These are phyloP conservation scores for Trichophyton schoenleinii DNA, from an alignment of 2,329 filamentous ascomycete species.

Conservation along the genomic window DNA sequence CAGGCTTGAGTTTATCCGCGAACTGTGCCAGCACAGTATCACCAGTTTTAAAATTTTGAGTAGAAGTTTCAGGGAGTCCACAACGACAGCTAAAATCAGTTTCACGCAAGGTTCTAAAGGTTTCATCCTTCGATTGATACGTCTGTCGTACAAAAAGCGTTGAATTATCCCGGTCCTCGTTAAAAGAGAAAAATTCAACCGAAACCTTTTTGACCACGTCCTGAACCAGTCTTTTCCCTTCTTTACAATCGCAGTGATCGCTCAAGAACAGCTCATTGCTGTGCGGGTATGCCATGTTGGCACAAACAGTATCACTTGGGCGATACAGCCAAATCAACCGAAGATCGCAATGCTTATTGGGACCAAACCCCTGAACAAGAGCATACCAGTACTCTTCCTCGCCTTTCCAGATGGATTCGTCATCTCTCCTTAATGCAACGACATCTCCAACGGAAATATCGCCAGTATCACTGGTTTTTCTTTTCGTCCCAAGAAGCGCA, in stretches of 20 bases:
- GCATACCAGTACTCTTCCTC: constrained; percentile 52
- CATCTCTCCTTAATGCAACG: constrained; percentile 35
- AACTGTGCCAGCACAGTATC: constrained; percentile 47
- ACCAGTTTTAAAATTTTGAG: constrained; percentile 35
- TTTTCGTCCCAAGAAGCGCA: constrained; percentile 3
- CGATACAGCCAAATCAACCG: constrained; percentile 64
- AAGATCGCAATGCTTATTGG: constrained; percentile 29
- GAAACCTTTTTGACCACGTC: constrained; percentile 47
- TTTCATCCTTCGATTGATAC: constrained; percentile 47
- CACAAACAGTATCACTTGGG: constrained; percentile 58
- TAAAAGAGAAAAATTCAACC: constrained; percentile 46
- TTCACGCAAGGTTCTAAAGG: constrained; percentile 48
- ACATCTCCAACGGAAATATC: constrained; percentile 37
- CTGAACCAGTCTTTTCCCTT: constrained; percentile 39
- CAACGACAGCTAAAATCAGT: constrained; percentile 45
- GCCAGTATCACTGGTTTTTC: not conserved
- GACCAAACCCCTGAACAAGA: constrained; percentile 40
- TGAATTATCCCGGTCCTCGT: constrained; percentile 27
- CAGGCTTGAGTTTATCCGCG: constrained; percentile 43
- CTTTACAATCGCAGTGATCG: constrained; percentile 59
- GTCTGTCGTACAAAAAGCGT: constrained; percentile 60
- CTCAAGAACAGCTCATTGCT: constrained; percentile 64
- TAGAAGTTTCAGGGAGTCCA: not conserved
- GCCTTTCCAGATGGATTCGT: constrained; percentile 45
- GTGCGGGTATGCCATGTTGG: constrained; percentile 54